A percentile compares a stretch with the other conserved stretches of the same genome.
Evolutionary conservation across 1,139 yeast genomes (phyloP).

Genomic region (Yueomyces sp.): DNA sequence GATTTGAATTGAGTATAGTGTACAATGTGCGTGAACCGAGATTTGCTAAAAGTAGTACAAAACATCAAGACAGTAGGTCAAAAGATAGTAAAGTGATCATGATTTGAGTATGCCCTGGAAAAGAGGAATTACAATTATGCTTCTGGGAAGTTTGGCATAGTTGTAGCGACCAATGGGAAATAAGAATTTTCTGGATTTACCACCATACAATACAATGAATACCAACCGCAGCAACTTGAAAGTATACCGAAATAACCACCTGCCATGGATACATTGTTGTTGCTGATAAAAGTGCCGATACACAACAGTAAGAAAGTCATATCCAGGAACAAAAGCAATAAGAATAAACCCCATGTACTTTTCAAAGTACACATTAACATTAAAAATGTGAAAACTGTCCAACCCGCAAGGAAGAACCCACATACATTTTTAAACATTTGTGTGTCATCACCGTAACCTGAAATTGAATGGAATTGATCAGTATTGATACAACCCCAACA

Average conservation of each 20-base stretch:
- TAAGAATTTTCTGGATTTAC: constrained; percentile 53
- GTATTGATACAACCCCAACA: constrained; percentile 47
- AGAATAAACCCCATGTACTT: constrained; percentile 49
- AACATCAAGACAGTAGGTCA: no score
- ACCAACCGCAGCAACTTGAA: constrained; percentile 51
- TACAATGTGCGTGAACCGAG: no score
- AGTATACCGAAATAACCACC: constrained; percentile 61
- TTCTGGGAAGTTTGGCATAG: constrained; percentile 36
- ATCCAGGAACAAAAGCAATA: constrained; percentile 41
- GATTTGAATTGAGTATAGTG: no score
- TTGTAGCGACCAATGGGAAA: constrained; percentile 41
- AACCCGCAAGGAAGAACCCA: constrained; percentile 52
- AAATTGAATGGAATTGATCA: constrained; percentile 41
- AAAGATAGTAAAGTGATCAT: no score
- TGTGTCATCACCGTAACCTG: constrained; percentile 36
- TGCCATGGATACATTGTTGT: constrained; percentile 39
- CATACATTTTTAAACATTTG: constrained; percentile 34
- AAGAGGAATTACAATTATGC: no score
- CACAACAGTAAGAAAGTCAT: constrained; percentile 45
- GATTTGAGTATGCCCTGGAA: no score
- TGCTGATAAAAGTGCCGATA: constrained; percentile 41
- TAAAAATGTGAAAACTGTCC: constrained; percentile 51
- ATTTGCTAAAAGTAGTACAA: no score
- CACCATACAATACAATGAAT: constrained; percentile 56
- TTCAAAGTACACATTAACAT: constrained; percentile 48